phyloP scores from a whole-genome alignment of 2,329 filamentous ascomycete species.

The Colletotrichum ledebouriae region DNA sequence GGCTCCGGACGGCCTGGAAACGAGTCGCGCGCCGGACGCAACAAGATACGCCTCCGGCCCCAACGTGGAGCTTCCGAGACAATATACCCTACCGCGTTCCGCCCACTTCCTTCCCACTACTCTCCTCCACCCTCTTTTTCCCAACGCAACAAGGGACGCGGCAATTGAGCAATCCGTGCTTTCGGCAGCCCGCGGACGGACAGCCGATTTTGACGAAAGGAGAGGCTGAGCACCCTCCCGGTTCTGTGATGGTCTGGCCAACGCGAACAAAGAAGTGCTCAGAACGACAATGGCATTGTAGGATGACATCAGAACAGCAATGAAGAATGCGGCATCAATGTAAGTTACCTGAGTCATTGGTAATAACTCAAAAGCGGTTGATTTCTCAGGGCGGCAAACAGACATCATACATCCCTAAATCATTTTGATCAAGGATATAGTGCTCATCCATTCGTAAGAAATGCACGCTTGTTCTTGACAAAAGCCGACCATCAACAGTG shows the following conservation, averaged over 20 bases:
- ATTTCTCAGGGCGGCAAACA: neutral
- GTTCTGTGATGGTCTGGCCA: slow-evolving; percentile 36
- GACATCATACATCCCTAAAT: neutral
- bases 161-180: slow-evolving; percentile 23
- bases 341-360: slow-evolving; percentile 24
- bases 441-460: neutral
- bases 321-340: slow-evolving; percentile 13
- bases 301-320: neutral
- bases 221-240: slow-evolving; percentile 14
- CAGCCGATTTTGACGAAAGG: slow-evolving; percentile 7
- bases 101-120: neutral
- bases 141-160: neutral
- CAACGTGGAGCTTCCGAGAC: slow-evolving; percentile 41
- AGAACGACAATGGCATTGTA: slow-evolving; percentile 37
- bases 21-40: slow-evolving; percentile 32
- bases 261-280: slow-evolving; percentile 24
- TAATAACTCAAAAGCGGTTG: slow-evolving; percentile 9
- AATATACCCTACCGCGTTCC: slow-evolving; percentile 6
- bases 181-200: slow-evolving; percentile 23
- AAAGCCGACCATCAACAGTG: neutral
- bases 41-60: slow-evolving; percentile 30
- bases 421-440: neutral
- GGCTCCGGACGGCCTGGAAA: slow-evolving; percentile 16
- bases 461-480: slow-evolving; percentile 14
- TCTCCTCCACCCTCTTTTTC: neutral